Evolutionary conservation across 2,329 filamentous ascomycete genomes (phyloP).

Genomic region (Monosporascus sp.): DNA sequence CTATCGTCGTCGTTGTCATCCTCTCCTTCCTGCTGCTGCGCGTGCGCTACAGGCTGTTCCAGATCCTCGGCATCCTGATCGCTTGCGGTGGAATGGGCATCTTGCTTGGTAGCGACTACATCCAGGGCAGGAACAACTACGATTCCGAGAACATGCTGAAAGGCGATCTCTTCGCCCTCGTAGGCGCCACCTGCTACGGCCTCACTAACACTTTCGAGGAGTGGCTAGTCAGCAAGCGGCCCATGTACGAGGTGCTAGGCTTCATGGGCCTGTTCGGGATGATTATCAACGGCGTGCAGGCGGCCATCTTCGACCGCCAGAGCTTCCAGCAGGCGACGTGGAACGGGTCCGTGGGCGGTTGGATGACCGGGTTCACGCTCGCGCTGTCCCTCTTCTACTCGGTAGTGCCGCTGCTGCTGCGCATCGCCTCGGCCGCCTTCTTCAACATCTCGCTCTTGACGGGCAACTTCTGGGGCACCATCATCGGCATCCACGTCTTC

Average conservation of each 20-base stretch:
- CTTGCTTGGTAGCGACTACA: slow-evolving; percentile 80
- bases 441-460: slow-evolving; percentile 95
- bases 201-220: slow-evolving; percentile 89
- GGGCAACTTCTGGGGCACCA: slow-evolving; percentile 94
- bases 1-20: slow-evolving; percentile 85
- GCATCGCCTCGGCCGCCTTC: slow-evolving; percentile 86
- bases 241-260: slow-evolving; percentile 87
- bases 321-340: slow-evolving; percentile 63
- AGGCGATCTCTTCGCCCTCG: slow-evolving; percentile 85
- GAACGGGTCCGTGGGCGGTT: slow-evolving; percentile 67
- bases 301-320: slow-evolving; percentile 82
- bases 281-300: slow-evolving; percentile 86
- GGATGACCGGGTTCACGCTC: slow-evolving; percentile 85
- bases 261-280: slow-evolving; percentile 86
- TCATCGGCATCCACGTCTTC: slow-evolving; percentile 87
- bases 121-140: slow-evolving; percentile 70
- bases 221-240: slow-evolving; percentile 81
- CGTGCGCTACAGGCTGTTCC: slow-evolving; percentile 84
- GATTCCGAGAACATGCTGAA: slow-evolving; percentile 68
- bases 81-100: slow-evolving; percentile 89
- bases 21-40: slow-evolving; percentile 76
- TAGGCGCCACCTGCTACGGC: slow-evolving; percentile 88
- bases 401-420: slow-evolving; percentile 79
- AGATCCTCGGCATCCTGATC: slow-evolving; percentile 81
- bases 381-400: slow-evolving; percentile 82